A percentile compares a stretch with the other conserved stretches of the same genome.
phyloP scores from a whole-genome alignment of 2,329 filamentous ascomycete species.

The Pseudogymnoascus sp. region DNA sequence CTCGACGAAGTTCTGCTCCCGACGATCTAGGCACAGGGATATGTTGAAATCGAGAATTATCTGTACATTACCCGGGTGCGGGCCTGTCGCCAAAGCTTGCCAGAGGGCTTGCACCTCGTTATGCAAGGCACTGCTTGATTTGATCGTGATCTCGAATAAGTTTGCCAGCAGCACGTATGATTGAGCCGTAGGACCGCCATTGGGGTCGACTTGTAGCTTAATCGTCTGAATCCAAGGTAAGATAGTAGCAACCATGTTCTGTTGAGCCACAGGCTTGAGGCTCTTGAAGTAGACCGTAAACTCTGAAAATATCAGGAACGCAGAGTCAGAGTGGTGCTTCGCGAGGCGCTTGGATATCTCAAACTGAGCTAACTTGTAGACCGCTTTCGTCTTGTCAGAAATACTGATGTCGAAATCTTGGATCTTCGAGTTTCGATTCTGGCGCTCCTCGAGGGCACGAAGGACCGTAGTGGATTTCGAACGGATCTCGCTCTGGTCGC shows the following conservation, averaged over 20 bases:
- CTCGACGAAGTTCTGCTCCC: slow-evolving; percentile 96
- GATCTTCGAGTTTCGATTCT: slow-evolving; percentile 78
- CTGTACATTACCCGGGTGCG: slow-evolving; percentile 87
- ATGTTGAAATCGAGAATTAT: slow-evolving; percentile 96
- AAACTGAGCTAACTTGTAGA: slow-evolving; percentile 96
- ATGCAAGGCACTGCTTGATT: slow-evolving; percentile 76
- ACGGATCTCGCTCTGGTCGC: slow-evolving; percentile 79
- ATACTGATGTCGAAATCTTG: slow-evolving; percentile 98
- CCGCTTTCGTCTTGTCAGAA: slow-evolving; percentile 94
- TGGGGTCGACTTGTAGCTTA: slow-evolving; percentile 84
- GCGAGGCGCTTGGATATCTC: slow-evolving; percentile 88
- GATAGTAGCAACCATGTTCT: slow-evolving; percentile 90
- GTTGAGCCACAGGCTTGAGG: slow-evolving; percentile 70
- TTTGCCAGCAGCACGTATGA: slow-evolving; percentile 96
- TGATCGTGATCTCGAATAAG: slow-evolving; percentile 91
- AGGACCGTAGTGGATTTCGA: slow-evolving; percentile 80
- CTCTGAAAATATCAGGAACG: slow-evolving; percentile 92
- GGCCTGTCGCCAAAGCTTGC: slow-evolving; percentile 91
- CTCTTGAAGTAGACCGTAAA: slow-evolving; percentile 91
- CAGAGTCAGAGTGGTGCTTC: slow-evolving; percentile 78
- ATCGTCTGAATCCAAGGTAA: slow-evolving; percentile 94
- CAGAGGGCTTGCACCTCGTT: slow-evolving; percentile 96
- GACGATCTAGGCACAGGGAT: slow-evolving; percentile 79
- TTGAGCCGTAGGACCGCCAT: slow-evolving; percentile 78
- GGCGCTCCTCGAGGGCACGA: slow-evolving; percentile 71